These are phyloP conservation scores for Russula earlei DNA, from an alignment of 768 basidiomycete species.

Conservation along the genomic window DNA sequence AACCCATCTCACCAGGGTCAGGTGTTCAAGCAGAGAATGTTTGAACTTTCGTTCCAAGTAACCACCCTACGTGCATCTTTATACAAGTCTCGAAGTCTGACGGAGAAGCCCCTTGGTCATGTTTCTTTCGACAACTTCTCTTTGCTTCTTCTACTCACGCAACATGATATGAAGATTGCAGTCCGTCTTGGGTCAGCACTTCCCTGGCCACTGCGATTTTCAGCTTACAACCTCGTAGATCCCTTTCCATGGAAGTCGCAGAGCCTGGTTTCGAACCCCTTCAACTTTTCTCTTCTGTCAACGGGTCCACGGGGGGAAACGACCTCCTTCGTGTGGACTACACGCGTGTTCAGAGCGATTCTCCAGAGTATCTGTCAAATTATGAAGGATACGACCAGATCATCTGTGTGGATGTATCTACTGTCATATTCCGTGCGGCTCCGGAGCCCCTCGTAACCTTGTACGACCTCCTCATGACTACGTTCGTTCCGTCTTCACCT, in stretches of 20 bases:
- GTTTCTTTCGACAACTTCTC: conserved; percentile 72
- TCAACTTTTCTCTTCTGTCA: conserved; percentile 55
- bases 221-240: conserved; percentile 32
- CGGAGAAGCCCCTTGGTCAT: conserved; percentile 71
- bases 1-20: conserved; percentile 24
- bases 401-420: conserved; percentile 81
- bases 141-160: conserved; percentile 61
- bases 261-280: conserved; percentile 46
- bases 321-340: conserved; percentile 79
- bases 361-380: conserved; percentile 72
- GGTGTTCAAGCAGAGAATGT: conserved; percentile 48
- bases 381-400: conserved; percentile 85
- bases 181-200: conserved; percentile 58
- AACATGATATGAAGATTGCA: conserved; percentile 82
- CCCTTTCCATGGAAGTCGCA: conserved; percentile 66
- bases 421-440: conserved; percentile 78
- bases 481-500: conserved; percentile 59
- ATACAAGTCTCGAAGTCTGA: conserved; percentile 55
- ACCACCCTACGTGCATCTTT: conserved; percentile 72
- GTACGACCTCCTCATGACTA: conserved; percentile 97
- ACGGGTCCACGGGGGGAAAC: conserved; percentile 33
- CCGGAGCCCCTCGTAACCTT: conserved; percentile 85
- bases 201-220: conserved; percentile 1
- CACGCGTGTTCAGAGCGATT: conserved; percentile 65
- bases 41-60: conserved; percentile 84